Base-by-base conservation (phyloP, 257 asterid genomes). In the Solanum paucissectum region DNA sequence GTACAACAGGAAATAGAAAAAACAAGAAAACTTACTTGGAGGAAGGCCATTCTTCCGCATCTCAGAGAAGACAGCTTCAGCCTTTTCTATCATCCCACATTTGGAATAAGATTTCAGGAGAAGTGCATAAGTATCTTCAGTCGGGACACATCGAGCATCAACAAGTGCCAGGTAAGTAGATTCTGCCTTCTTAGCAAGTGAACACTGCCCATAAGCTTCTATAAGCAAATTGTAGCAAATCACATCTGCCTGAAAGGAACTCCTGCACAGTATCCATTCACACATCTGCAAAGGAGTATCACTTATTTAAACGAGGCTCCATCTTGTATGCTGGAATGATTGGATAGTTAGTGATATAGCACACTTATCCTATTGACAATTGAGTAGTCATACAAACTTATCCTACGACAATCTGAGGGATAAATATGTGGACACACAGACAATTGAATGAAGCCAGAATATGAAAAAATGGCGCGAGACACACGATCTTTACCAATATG, bases 121-220 rank as follows among this genome's bases (percentile, higher is more conserved):
- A 89, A 96, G 94, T 34, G 99, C 98, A 73, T 92, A 96, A 62
- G 99, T 96, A 88, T 96, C 98, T 89, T 96, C 94, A 25, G 99
- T 96, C 2, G 98, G 98, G 81, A 96, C 86, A 88, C 99, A 96
- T 62, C 93, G 92, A 83, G 94, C 93, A 87, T 96, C 95, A 11
- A 93, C 90, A 77, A 96, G 99, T 58, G 94, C 90, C 27, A 94
- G 73, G 88, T 95, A 96, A 79, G 93, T 88, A 14, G 94, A 89
- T 89, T 96, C 95, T 37, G 96, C 99, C 90, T 94, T 96, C 91
- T 92, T 92, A 62, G 87, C 83, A 49, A 85, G 86, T 77, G 91
- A 87, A 72, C 88, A 93, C 79, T 95, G 94, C 29, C 98, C 99
- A 82, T 93, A 94, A 85, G 98, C 98, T 86, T 96, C 99, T 89